Evolutionary conservation across 331 rosid species (phyloP).

Genomic region (Dryas integrifolia): DNA sequence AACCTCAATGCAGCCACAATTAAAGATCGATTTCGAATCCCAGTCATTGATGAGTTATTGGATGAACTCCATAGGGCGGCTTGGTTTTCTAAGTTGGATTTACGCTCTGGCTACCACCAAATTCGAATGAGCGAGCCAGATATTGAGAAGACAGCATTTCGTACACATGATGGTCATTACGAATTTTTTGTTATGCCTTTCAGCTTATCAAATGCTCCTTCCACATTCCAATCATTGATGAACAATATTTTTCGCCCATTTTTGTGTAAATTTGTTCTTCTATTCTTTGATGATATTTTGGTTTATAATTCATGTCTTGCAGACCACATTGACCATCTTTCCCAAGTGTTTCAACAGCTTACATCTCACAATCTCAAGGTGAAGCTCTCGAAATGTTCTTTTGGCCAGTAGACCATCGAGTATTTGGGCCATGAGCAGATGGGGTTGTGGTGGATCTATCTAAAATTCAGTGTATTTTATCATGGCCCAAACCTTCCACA

Average conservation of each 20-base stretch:
- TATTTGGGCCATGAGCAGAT: background rate
- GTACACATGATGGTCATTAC: background rate
- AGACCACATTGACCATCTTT: too few species aligned
- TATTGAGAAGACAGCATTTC: background rate
- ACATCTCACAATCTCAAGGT: too few species aligned
- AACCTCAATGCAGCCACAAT: background rate
- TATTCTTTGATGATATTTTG: background rate
- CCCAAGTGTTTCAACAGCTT: too few species aligned
- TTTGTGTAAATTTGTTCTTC: too few species aligned
- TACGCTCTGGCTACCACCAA: background rate
- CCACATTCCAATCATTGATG: background rate
- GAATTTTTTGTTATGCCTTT: background rate
- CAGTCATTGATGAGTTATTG: background rate
- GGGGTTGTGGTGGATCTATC: background rate
- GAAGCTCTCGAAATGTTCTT: background rate
- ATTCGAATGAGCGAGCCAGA: fast-evolving
- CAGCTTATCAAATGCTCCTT: background rate
- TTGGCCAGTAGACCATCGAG: background rate
- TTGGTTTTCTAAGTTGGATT: background rate
- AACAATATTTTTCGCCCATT: background rate
- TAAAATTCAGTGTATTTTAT: background rate
- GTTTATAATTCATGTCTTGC: background rate
- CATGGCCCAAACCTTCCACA: background rate
- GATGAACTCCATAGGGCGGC: background rate
- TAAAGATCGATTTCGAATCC: background rate